phyloP scores from a whole-genome alignment of 345 rosid species.

The Gynandropsis gynandra region DNA sequence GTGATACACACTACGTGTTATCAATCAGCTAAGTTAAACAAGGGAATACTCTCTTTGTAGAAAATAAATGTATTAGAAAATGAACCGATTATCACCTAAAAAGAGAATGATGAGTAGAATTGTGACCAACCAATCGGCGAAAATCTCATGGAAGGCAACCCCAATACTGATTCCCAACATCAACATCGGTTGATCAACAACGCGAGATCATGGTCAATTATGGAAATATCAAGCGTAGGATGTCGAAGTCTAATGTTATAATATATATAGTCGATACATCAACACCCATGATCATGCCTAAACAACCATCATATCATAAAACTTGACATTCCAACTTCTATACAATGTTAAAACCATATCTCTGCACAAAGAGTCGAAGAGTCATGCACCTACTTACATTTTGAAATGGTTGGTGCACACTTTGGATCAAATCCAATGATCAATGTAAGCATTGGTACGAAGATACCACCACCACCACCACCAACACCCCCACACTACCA shows the following conservation, averaged over 20 bases:
- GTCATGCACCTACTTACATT: constrained; percentile 51
- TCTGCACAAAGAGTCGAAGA: too few species aligned
- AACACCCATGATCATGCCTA: constrained; percentile 92
- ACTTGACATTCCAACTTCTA: not conserved
- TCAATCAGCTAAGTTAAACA: constrained; percentile 11
- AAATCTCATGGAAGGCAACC: constrained; percentile 63
- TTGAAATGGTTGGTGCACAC: constrained; percentile 75
- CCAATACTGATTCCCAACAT: constrained; percentile 81
- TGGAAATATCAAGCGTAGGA: constrained; percentile 69
- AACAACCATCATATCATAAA: constrained; percentile 1
- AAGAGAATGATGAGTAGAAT: constrained; percentile 76
- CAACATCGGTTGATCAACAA: constrained; percentile 74
- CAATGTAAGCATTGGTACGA: constrained; percentile 73
- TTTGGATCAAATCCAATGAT: constrained; percentile 80
- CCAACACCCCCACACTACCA: constrained; percentile 94
- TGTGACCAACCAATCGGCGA: constrained; percentile 85
- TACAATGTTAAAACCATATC: too few species aligned
- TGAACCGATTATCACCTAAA: constrained; percentile 35
- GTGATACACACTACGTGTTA: too few species aligned
- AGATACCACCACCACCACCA: constrained; percentile 88
- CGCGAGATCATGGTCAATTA: constrained; percentile 79
- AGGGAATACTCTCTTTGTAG: not conserved
- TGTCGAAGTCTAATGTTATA: constrained; percentile 68
- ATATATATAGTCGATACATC: constrained; percentile 75
- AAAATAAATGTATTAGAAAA: constrained; percentile 6